Evolutionary conservation across 257 asterid species (phyloP), one percentile per base, ranked within the genome.

Genomic region (Nicotiana knightiana): DNA sequence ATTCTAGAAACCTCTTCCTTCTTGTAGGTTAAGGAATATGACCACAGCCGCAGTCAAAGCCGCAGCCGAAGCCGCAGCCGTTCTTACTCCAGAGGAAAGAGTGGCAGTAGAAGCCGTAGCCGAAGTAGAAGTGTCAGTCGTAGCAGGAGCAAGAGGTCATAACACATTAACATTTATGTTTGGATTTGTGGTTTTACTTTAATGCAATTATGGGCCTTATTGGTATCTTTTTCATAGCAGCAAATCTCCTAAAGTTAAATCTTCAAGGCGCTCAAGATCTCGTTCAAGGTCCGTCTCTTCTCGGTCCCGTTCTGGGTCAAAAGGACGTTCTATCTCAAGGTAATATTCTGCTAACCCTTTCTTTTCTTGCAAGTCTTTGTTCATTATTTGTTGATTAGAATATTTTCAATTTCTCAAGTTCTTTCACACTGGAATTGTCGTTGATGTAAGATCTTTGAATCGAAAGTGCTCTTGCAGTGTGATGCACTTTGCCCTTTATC

Each of bases 121-220:
- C 91, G 88, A 77, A 93, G 98, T 81, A 91, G 82, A 5, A 93
- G 92, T 83, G 55, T 77, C 54, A 88, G 97, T 82, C 90, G 97
- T 35, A 95, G 98, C 92, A 93, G 93, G 93, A 93, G 97, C 90
- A 88, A 88, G 88, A 93, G 98, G 97, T 89, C 78, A 30, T 26
- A 12, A 58, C 64, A 17, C 73, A 75, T 75, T 85, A 39, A 70
- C 48, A 75, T 67, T 7, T 4, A 70, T 43, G 57, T 82, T 65
- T 55, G 26, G 39, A 66, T 63, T 43, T 18, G 66, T 68, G 78
- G 57, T 53, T 51, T 80, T 75, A 15, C 63, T 75, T 75, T 51
- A 75, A 3, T 48, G 43, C 9, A 51, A 26, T 48, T 51, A 73
- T 58, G 62, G 61, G 43, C 26, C 79, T 73, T 28, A 77, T 81